Conservation (phyloP, 306 rosid species). For the Corylus heterophylla region DNA sequence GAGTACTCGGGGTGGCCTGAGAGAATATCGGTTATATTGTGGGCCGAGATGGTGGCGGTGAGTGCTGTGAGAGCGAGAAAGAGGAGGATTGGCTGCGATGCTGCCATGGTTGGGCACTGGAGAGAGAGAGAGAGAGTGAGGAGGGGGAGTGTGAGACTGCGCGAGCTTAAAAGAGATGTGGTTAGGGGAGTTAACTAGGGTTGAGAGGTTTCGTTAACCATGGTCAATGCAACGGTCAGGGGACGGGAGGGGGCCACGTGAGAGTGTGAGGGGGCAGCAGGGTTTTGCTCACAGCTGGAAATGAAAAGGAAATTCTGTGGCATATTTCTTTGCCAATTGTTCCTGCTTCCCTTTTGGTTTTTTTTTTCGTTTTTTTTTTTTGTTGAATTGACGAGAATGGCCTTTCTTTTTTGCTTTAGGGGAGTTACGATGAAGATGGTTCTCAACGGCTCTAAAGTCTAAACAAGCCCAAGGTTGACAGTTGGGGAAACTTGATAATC, state of each 20-base stretch:
- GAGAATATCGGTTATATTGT: slow-evolving; percentile 90
- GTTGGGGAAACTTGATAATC: too few species aligned
- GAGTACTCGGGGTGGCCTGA: slow-evolving; percentile 54
- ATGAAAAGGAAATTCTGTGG: slow-evolving; percentile 35
- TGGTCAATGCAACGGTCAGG: slow-evolving; percentile 43
- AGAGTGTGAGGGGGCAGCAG: slow-evolving; percentile 21
- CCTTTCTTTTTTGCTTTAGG: not conserved
- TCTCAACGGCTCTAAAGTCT: not conserved
- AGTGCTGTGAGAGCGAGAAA: slow-evolving; percentile 20
- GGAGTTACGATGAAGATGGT: not conserved
- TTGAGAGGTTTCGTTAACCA: slow-evolving; percentile 26
- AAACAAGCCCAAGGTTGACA: not conserved
- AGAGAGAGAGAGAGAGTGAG: not conserved
- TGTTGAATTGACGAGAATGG: slow-evolving; percentile 15
- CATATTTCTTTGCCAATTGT: slow-evolving; percentile 27
- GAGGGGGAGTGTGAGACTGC: not conserved
- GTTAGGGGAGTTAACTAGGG: slow-evolving; percentile 22
- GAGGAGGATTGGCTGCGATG: slow-evolving; percentile 13
- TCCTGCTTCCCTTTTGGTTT: not conserved
- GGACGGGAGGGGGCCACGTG: slow-evolving; percentile 9
- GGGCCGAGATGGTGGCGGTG: slow-evolving; percentile 55
- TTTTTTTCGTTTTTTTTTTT: too few species aligned
- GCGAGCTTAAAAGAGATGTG: slow-evolving; percentile 1
- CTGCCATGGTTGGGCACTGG: slow-evolving; percentile 36
- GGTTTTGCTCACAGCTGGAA: slow-evolving; percentile 72